These are phyloP conservation scores for Serendipita indica DNA, from an alignment of 768 basidiomycete species.

Conservation along the genomic window DNA sequence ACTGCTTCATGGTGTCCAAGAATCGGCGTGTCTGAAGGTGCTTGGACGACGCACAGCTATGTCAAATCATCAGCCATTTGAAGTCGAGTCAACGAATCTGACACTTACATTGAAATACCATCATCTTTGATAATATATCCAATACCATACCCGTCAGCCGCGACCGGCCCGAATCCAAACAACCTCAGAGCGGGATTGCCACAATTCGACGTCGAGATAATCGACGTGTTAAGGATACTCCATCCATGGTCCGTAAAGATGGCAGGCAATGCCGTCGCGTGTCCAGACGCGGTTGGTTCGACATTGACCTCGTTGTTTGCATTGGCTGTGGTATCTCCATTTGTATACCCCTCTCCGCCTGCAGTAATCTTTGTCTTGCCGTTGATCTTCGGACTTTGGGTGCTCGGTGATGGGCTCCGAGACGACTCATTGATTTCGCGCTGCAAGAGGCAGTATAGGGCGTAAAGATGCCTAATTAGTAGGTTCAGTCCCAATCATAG, in stretches of 20 bases:
- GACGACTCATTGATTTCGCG: slow-evolving; percentile 40
- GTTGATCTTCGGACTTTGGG: not conserved
- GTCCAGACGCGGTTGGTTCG: slow-evolving; percentile 22
- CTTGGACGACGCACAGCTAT: slow-evolving; percentile 80
- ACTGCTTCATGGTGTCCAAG: slow-evolving; percentile 70
- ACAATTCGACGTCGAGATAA: slow-evolving; percentile 93
- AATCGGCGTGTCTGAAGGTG: slow-evolving; percentile 87
- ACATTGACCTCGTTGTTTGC: slow-evolving; percentile 1
- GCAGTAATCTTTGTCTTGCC: slow-evolving; percentile 17
- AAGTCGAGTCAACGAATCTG: slow-evolving; percentile 10
- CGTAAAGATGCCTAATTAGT: slow-evolving; percentile 76
- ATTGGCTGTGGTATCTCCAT: not conserved
- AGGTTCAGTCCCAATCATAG: too few species aligned
- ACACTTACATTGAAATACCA: slow-evolving; percentile 59
- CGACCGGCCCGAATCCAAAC: slow-evolving; percentile 92
- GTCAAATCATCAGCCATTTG: not conserved
- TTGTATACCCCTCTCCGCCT: too few species aligned
- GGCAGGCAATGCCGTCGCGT: slow-evolving; percentile 34
- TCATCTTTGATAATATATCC: slow-evolving; percentile 99
- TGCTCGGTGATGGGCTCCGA: slow-evolving; percentile 7
- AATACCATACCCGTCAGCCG: slow-evolving; percentile 85
- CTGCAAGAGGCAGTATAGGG: slow-evolving; percentile 81
- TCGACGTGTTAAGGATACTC: slow-evolving; percentile 63
- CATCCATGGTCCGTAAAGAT: slow-evolving; percentile 89
- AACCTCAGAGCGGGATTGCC: slow-evolving; percentile 85